These are phyloP conservation scores for Hericium alpestre DNA, from an alignment of 768 basidiomycete genomes.

Conservation along the genomic window DNA sequence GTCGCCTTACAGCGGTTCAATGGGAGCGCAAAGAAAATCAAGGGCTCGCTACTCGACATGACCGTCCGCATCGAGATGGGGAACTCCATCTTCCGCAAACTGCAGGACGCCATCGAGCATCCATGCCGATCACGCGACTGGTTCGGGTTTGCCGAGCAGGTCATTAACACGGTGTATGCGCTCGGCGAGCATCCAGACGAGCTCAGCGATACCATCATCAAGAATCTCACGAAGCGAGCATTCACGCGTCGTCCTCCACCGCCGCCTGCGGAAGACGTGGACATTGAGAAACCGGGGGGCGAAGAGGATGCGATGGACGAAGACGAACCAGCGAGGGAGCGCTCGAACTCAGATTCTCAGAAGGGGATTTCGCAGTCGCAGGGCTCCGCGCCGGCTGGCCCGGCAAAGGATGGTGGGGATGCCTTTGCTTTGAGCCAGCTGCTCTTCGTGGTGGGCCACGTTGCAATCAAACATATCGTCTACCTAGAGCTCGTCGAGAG, in stretches of 20 bases:
- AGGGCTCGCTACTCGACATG: slow-evolving; percentile 87
- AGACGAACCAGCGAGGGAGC: slow-evolving; percentile 22
- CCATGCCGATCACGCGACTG: slow-evolving; percentile 83
- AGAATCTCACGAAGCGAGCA: slow-evolving; percentile 63
- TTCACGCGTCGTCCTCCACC: slow-evolving; percentile 30
- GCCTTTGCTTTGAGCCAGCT: slow-evolving; percentile 86
- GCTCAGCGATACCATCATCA: slow-evolving; percentile 72
- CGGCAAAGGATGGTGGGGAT: slow-evolving; percentile 48
- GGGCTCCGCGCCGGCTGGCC: not conserved
- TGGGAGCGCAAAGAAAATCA: slow-evolving; percentile 94
- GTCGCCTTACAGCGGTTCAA: slow-evolving; percentile 86
- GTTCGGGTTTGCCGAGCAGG: slow-evolving; percentile 96
- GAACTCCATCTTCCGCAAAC: slow-evolving; percentile 70
- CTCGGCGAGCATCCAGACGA: slow-evolving; percentile 88
- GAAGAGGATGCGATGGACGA: slow-evolving; percentile 48
- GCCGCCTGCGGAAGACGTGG: slow-evolving; percentile 17
- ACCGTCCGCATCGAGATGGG: slow-evolving; percentile 81
- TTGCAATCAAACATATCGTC: slow-evolving; percentile 95
- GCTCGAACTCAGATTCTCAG: slow-evolving; percentile 1
- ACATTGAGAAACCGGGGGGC: slow-evolving; percentile 14
- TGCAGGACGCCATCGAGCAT: slow-evolving; percentile 71
- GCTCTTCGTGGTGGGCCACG: slow-evolving; percentile 92
- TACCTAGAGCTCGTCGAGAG: slow-evolving; percentile 92
- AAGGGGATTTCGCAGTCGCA: slow-evolving; percentile 5
- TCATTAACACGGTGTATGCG: slow-evolving; percentile 90